Percentiles rank a stretch among this genome's conserved stretches.
These are phyloP conservation scores for Leccinum disarticulatum DNA, from an alignment of 768 basidiomycete species.

Conservation along the genomic window DNA sequence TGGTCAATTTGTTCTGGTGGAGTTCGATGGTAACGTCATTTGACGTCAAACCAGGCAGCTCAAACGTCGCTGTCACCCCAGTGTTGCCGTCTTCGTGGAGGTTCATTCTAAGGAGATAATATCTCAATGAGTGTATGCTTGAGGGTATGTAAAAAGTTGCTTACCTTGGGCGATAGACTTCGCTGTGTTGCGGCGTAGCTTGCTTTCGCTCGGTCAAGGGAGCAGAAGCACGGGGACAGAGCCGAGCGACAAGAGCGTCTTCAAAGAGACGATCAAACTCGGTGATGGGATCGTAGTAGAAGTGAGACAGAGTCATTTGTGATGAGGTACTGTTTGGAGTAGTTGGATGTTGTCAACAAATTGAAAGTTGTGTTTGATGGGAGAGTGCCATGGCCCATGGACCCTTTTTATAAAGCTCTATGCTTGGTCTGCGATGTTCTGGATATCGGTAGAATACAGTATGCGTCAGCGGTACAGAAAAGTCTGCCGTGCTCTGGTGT, in stretches of 20 bases:
- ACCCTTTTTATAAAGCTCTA: slow-evolving; percentile 7
- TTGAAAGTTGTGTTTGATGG: neutral
- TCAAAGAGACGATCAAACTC: slow-evolving; percentile 11
- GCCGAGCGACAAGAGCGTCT: slow-evolving; percentile 24
- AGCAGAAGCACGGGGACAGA: neutral
- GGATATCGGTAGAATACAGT: neutral
- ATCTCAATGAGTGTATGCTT: too few relatives aligned
- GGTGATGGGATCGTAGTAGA: slow-evolving; percentile 7
- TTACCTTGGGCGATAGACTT: slow-evolving; percentile 25
- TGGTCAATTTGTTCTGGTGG: slow-evolving; percentile 44
- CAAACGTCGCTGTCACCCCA: slow-evolving; percentile 51
- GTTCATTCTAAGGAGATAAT: slow-evolving; percentile 38
- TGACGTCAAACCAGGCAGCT: slow-evolving; percentile 54
- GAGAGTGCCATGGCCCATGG: neutral
- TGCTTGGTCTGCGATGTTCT: slow-evolving; percentile 3
- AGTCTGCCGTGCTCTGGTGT: neutral
- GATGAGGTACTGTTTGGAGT: neutral
- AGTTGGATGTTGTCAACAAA: neutral
- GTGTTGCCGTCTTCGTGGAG: slow-evolving; percentile 44
- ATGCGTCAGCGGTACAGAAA: neutral
- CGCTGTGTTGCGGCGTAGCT: neutral
- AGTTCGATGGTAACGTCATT: slow-evolving; percentile 49
- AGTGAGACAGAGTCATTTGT: slow-evolving; percentile 4
- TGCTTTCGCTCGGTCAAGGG: neutral
- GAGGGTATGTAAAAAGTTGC: accelerated